Conservation (phyloP, 768 basidiomycete species). For the Tulasnella sp. region DNA sequence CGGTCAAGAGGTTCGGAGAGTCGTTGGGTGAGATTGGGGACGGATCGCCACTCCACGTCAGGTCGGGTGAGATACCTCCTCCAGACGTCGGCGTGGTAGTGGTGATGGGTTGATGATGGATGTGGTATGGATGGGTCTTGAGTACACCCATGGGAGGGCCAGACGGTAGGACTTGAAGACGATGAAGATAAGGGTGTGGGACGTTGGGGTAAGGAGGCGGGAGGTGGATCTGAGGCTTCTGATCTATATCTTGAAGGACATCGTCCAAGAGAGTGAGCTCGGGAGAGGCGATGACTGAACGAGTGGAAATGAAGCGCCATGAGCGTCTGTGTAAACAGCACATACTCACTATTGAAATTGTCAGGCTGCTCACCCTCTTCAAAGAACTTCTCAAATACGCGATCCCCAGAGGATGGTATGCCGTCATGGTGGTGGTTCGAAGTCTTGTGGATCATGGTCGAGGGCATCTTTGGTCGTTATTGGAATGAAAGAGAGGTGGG, state of each 20-base stretch:
- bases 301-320: background rate
- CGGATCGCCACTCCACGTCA: constrained; percentile 14
- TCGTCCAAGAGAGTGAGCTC: constrained; percentile 15
- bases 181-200: constrained; percentile 5
- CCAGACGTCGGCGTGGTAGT: constrained; percentile 6
- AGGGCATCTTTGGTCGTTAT: too few species aligned
- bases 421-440: too few species aligned
- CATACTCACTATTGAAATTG: background rate
- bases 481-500: too few species aligned
- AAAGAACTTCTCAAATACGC: constrained; percentile 2
- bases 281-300: constrained; percentile 11
- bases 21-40: constrained; percentile 4
- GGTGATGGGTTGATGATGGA: constrained; percentile 9
- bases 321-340: background rate
- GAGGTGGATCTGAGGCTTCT: constrained; percentile 12
- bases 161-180: constrained; percentile 3
- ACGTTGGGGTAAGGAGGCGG: constrained; percentile 1
- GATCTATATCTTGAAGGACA: constrained; percentile 8
- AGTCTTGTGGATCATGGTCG: too few species aligned
- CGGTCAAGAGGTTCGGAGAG: background rate
- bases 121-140: constrained; percentile 2
- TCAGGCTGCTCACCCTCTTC: background rate
- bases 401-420: background rate
- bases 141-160: constrained; percentile 5
- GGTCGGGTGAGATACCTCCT: constrained; percentile 14